These are phyloP conservation scores for Thalassiosira profunda DNA, from an alignment of 108 stramenopile genomes.

Conservation along the genomic window DNA sequence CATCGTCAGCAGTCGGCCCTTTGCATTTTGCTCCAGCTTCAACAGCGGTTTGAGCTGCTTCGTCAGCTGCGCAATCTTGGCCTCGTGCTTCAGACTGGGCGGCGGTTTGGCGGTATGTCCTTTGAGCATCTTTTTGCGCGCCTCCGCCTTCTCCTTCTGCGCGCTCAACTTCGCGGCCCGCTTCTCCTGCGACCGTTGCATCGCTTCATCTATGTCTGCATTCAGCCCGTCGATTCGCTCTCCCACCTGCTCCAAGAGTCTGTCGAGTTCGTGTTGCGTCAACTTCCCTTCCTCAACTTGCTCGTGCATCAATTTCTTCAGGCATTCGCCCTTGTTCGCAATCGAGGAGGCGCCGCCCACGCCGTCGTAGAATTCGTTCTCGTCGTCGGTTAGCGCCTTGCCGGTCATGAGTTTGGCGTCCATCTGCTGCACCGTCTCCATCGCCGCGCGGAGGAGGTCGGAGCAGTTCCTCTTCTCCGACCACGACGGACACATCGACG, in stretches of 20 bases:
- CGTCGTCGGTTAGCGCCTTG: constrained; percentile 60
- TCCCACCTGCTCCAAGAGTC: constrained; percentile 61
- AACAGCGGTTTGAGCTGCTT: constrained; percentile 54
- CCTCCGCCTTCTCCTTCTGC: constrained; percentile 44
- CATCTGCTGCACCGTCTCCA: constrained; percentile 55
- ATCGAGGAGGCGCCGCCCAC: constrained; percentile 45
- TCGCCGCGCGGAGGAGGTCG: constrained; percentile 37
- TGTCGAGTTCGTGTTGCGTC: constrained; percentile 48
- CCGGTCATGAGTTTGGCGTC: constrained; percentile 80
- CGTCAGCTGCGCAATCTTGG: constrained; percentile 56
- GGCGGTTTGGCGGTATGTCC: constrained; percentile 40
- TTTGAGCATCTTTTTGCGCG: constrained; percentile 55
- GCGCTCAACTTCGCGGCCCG: constrained; percentile 46
- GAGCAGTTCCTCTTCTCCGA: constrained; percentile 81
- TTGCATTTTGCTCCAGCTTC: constrained; percentile 62
- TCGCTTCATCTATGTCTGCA: constrained; percentile 57
- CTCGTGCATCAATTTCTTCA: constrained; percentile 61
- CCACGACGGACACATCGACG: constrained; percentile 80
- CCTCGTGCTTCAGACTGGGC: constrained; percentile 51
- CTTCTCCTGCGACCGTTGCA: constrained; percentile 41
- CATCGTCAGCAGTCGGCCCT: constrained; percentile 69
- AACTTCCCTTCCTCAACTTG: constrained; percentile 71
- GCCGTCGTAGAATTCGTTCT: constrained; percentile 81
- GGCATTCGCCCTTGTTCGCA: constrained; percentile 51
- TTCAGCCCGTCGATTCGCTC: constrained; percentile 57